Conservation (phyloP, 768 basidiomycete species). For the Boletus rufocinnamomeus region DNA sequence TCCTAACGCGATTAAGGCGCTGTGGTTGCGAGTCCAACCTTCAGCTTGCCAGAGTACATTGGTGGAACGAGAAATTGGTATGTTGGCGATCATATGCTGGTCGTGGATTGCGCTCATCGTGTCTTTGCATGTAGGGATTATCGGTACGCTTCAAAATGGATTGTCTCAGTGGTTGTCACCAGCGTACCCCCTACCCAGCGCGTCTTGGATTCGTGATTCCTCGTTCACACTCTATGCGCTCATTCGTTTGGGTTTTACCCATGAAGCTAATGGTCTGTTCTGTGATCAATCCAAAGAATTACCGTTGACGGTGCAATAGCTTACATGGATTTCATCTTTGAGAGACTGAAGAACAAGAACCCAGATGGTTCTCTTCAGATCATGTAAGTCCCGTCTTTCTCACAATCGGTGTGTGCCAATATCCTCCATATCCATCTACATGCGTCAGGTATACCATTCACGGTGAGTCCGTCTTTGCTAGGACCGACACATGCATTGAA, state of each 20-base stretch:
- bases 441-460: conserved; percentile 77
- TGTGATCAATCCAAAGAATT: background rate
- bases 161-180: background rate
- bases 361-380: conserved; percentile 92
- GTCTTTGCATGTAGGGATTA: conserved; percentile 52
- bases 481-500: background rate
- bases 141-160: conserved; percentile 39
- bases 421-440: background rate
- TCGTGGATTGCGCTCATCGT: background rate
- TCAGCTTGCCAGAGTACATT: conserved; percentile 89
- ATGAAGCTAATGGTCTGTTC: conserved; percentile 80
- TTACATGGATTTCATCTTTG: conserved; percentile 91
- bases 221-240: conserved; percentile 95
- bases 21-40: conserved; percentile 93
- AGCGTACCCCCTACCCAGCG: conserved; percentile 40
- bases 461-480: conserved; percentile 43
- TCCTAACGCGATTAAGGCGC: conserved; percentile 53
- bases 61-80: conserved; percentile 90
- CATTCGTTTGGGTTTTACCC: conserved; percentile 90
- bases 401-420: background rate
- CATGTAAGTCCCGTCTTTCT: conserved; percentile 50
- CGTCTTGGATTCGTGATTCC: conserved; percentile 93
- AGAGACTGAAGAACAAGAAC: conserved; percentile 79
- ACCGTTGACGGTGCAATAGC: conserved; percentile 41
- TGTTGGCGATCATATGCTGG: conserved; percentile 17